Evolutionary conservation across 208 protist genomes (phyloP).

Genomic region (Acanthamoeba divionensis): DNA sequence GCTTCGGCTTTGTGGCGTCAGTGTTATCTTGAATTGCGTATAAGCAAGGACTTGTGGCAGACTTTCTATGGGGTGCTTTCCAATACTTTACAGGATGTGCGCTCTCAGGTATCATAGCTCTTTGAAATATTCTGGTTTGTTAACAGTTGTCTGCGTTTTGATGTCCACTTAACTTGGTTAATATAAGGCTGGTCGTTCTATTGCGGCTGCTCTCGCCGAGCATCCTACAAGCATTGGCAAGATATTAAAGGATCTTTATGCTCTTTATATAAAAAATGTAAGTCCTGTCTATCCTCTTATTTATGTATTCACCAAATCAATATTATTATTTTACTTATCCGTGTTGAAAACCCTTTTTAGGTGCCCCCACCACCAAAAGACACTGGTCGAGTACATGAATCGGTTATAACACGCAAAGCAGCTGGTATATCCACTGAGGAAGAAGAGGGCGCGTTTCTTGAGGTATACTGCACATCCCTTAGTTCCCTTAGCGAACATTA

Average conservation of each 20-base stretch:
- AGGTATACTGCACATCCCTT: too few species aligned
- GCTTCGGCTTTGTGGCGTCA: not conserved
- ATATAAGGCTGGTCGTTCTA: slow-evolving; percentile 8
- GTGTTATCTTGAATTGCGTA: not conserved
- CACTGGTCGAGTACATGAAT: not conserved
- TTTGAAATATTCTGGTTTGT: too few species aligned
- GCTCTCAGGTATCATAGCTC: too few species aligned
- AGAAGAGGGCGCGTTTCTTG: not conserved
- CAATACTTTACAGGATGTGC: too few species aligned
- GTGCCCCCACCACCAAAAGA: slow-evolving; percentile 38
- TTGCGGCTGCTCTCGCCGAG: not conserved
- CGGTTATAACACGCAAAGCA: not conserved
- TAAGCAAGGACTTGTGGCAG: not conserved
- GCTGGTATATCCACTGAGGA: not conserved
- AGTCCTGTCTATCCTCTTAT: not conserved
- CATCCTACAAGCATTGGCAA: not conserved
- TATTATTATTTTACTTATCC: not conserved
- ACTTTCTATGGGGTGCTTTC: slow-evolving; percentile 4
- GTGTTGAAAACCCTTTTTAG: not conserved
- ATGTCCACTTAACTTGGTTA: too few species aligned
- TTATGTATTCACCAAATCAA: not conserved
- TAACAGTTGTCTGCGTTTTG: too few species aligned
- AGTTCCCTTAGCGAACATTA: not conserved
- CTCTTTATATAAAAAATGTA: slow-evolving; percentile 29
- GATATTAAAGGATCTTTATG: not conserved